These are phyloP conservation scores for Millerozyma acaciae DNA, from an alignment of 805 yeast genomes.

Conservation along the genomic window DNA sequence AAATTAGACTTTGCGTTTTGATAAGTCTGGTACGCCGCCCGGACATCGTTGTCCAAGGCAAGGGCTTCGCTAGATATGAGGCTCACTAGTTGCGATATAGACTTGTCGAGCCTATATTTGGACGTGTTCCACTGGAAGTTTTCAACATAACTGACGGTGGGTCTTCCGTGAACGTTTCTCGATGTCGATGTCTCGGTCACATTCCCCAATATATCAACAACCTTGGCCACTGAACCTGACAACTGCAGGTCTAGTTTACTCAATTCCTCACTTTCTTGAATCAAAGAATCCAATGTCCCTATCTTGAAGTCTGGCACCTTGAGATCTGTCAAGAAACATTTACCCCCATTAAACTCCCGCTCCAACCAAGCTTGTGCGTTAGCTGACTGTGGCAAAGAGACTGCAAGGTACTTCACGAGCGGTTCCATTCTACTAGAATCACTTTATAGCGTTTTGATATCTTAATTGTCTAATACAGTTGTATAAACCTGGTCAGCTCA, in stretches of 20 bases:
- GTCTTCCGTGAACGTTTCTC: conserved; percentile 39
- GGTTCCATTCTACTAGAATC: conserved; percentile 23
- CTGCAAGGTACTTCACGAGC: conserved; percentile 44
- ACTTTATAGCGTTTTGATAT: too few species aligned
- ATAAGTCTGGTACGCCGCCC: conserved; percentile 69
- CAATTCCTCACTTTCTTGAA: conserved; percentile 87
- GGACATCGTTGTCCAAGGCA: conserved; percentile 81
- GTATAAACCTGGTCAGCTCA: too few species aligned
- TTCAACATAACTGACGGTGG: conserved; percentile 63
- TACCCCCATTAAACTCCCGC: conserved; percentile 52
- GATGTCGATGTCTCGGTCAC: conserved; percentile 25
- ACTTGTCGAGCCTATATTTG: conserved; percentile 79
- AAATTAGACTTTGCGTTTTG: conserved; percentile 79
- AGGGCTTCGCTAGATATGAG: conserved; percentile 72
- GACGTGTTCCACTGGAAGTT: conserved; percentile 83
- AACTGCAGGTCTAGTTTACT: conserved; percentile 79
- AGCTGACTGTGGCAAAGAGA: conserved; percentile 56
- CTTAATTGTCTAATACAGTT: too few species aligned
- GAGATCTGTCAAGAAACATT: conserved; percentile 52
- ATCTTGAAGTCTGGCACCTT: conserved; percentile 83
- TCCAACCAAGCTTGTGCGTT: conserved; percentile 53
- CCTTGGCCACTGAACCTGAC: conserved; percentile 63
- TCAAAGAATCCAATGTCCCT: conserved; percentile 89
- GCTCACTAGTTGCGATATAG: conserved; percentile 71
- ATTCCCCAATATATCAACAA: conserved; percentile 64